Percentiles rank a stretch among this genome's conserved stretches.
phyloP scores from a whole-genome alignment of 1,139 yeast genomes.

The Hemisphaericaspora lyxosophila region DNA sequence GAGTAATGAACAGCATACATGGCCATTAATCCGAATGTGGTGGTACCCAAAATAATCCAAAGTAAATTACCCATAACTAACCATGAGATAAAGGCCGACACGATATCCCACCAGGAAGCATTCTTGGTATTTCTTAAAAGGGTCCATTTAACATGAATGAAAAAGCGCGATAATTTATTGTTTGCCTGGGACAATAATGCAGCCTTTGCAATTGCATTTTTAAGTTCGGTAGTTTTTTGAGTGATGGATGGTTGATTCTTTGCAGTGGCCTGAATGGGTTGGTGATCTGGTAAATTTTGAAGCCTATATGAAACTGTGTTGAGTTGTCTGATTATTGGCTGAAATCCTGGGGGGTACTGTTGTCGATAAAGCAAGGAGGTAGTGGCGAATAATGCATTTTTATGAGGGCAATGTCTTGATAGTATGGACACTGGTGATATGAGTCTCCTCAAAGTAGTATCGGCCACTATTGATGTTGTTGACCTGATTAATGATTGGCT shows the following conservation, averaged over 20 bases:
- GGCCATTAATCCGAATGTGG: constrained; percentile 58
- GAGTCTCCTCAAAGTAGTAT: background rate
- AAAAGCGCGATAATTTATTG: constrained; percentile 42
- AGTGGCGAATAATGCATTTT: background rate
- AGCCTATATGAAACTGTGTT: background rate
- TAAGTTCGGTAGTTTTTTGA: background rate
- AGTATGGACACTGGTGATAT: background rate
- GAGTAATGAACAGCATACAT: constrained; percentile 49
- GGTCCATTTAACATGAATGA: constrained; percentile 59
- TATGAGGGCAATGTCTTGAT: background rate
- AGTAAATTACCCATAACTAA: constrained; percentile 52
- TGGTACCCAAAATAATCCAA: constrained; percentile 65
- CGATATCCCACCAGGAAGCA: constrained; percentile 47
- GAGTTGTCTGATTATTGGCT: background rate
- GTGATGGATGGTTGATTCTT: background rate
- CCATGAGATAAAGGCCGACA: constrained; percentile 61
- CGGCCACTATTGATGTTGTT: background rate
- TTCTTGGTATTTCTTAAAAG: constrained; percentile 52
- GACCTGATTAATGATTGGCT: background rate
- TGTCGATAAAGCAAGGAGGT: background rate
- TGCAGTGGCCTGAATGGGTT: background rate
- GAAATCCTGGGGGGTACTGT: background rate
- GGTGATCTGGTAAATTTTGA: background rate
- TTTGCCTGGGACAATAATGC: constrained; percentile 45
- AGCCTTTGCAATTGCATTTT: constrained; percentile 28